Percentiles rank a stretch among this genome's conserved stretches.
Conservation (phyloP, 345 rosid genomes). For the Euclidium syriacum region DNA sequence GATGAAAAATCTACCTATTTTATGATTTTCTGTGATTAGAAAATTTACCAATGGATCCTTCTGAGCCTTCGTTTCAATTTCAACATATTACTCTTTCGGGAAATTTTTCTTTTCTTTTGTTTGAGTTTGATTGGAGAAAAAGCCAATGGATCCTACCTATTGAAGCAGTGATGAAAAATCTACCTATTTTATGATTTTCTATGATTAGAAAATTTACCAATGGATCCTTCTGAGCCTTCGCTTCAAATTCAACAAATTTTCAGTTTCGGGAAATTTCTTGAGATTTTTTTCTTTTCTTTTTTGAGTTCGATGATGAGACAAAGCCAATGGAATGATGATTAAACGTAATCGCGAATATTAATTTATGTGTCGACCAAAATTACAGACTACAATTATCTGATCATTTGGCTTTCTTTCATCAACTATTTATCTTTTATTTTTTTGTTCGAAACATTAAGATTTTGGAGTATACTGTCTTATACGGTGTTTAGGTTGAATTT, state of each 20-base stretch:
- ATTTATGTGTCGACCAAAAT: conserved; percentile 45
- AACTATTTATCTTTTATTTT: not conserved
- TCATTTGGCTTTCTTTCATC: conserved; percentile 28
- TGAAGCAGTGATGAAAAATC: conserved; percentile 34
- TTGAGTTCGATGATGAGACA: not conserved
- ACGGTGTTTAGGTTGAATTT: too few relatives aligned
- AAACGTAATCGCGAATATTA: conserved; percentile 29
- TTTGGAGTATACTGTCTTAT: too few relatives aligned
- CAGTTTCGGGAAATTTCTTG: not conserved
- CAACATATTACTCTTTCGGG: not conserved
- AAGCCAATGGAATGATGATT: conserved; percentile 27
- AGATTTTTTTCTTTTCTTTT: not conserved
- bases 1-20: conserved; percentile 37
- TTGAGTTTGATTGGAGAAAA: not conserved
- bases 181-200: conserved; percentile 32
- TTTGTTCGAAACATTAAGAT: too few relatives aligned
- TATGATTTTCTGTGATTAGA: conserved; percentile 28
- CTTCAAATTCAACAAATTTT: not conserved
- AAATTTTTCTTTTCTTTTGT: not conserved
- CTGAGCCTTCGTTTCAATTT: conserved; percentile 26
- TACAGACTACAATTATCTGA: conserved; percentile 96
- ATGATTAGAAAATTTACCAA: conserved; percentile 34
- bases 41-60: conserved; percentile 38
- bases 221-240: conserved; percentile 40
- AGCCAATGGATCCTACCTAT: conserved; percentile 15